Evolutionary conservation across 176 grass and related monocot genomes (phyloP).

Genomic region (Alloteropsis semialata): DNA sequence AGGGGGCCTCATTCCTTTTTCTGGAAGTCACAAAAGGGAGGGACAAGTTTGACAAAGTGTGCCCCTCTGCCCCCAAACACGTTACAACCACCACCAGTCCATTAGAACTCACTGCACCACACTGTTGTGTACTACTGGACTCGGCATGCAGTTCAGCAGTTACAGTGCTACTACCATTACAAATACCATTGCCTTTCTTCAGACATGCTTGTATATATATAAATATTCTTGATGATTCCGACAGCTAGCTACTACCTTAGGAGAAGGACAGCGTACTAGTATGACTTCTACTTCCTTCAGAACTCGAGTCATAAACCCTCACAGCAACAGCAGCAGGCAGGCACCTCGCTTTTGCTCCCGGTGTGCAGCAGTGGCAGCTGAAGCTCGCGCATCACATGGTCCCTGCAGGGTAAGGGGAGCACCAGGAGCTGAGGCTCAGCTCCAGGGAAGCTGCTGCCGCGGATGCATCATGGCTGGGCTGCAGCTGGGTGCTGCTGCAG

Average conservation of each 20-base stretch:
- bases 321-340: not conserved
- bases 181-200: not conserved
- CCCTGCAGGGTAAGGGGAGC: conserved; percentile 40
- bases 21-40: conserved; percentile 25
- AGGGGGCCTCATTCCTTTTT: conserved; percentile 14
- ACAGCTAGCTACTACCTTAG: not conserved
- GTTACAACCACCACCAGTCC: conserved; percentile 3
- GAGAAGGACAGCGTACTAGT: conserved; percentile 19
- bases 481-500: conserved; percentile 34
- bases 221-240: not conserved
- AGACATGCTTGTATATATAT: conserved; percentile 36
- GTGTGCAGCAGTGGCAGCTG: not conserved
- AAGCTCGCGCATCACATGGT: conserved; percentile 54
- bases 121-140: not conserved
- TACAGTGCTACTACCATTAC: no score
- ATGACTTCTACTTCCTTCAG: not conserved
- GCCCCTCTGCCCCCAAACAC: no score
- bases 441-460: conserved; percentile 43
- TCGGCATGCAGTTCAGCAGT: conserved; percentile 6
- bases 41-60: conserved; percentile 31
- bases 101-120: conserved; percentile 15
- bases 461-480: conserved; percentile 17
- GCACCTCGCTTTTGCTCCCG: not conserved
- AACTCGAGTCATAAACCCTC: not conserved
- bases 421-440: conserved; percentile 60